Base-by-base conservation (phyloP, 2,329 filamentous ascomycete genomes). In the Bipolaris victoriae region DNA sequence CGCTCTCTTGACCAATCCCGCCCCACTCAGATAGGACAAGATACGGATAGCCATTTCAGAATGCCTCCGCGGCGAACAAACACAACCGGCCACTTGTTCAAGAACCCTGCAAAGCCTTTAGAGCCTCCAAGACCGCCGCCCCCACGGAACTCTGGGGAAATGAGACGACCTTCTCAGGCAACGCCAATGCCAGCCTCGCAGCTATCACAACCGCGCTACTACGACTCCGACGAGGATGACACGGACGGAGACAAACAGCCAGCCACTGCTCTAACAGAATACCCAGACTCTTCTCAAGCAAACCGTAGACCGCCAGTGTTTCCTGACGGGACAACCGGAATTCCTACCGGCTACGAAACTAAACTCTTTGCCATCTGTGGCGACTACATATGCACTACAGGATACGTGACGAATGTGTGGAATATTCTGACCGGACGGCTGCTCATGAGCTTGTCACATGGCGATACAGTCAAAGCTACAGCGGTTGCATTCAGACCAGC, bases 331-430 rank as follows among this genome's bases (percentile, higher is more conserved):
- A 84, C 85, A n/a, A 84, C 83, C 49, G 90, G 94, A 62, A 93
- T 99, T 55, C 78, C 84, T 29, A 93, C 90, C 3, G 92, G 91
- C 67, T 95, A 96, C 65, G 95, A 98, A 62, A 90, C 91, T 5
- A 88, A 92, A 40, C 81, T 92, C 29, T 88, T 97, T 71, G 93
- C 95, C 61, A 88, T 96, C 2, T 97, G 91, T 72, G 95, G 95
- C 7, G 89, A 93, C 62, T 88, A 90, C 64, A 87, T 95, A 7
- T 97, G 92, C 73, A 94, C 93, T 0, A 91, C 90, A 15, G 95
- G 94, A 5, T 89, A 90, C 62, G 82, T 95, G 60, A 98, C 94
- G 1, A 86, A 91, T 59, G 91, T 93, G 0, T 99, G 95, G 93
- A 94, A 88, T 72, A 77, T 97, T 22, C 79, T 87, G 10, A 92